Base-by-base conservation (phyloP, 1,139 yeast genomes). In the Yarrowia galli region DNA sequence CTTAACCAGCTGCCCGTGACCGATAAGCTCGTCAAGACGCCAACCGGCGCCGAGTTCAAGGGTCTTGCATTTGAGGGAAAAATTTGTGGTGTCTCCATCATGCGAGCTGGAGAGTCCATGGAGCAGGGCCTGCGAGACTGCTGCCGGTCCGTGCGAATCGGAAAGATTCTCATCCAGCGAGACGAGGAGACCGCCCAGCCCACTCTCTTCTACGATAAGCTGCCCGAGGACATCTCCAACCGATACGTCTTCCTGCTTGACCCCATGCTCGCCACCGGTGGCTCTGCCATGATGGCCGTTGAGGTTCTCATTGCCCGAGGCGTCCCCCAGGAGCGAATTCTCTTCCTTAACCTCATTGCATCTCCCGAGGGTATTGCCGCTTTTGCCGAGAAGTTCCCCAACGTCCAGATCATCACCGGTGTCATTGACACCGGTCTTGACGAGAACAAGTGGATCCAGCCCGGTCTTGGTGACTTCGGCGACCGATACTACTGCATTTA, bases 241-340 rank as follows among this genome's bases (percentile, higher is more conserved):
- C 84, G 99, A 73, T 95, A 88, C 74, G 98, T 95, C 25, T 90
- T 95, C 76, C 81, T 95, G 75, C 82, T 95, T 73, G 99, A 95
- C 75, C 99, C 99, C 69, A 91, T 95, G 97, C 84, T 95, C 76
- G 99, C 99, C 48, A 95, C 99, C 25, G 99, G 99, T 71, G 99
- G 99, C 67, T 90, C 97, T 71, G 99, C 98, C 16, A 87, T 91
- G 81, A 91, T 93, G 95, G 99, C 98, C 5, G 92, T 93, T 32
- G 97, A 95, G 71, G 98, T 95, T 20, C 82, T 95, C 73, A 83
- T 90, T 71, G 84, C 87, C 68, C 86, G 96, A 74, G 98, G 98
- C 63, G 98, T 93, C 58, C 87, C 87, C 70, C 89, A 88, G 76
- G 93, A 92, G 72, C 85, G 96, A 75, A 95, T 95, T 72, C 84